Conservation (phyloP, 495 filamentous ascomycete genomes). For the Xylaria nigripes region DNA sequence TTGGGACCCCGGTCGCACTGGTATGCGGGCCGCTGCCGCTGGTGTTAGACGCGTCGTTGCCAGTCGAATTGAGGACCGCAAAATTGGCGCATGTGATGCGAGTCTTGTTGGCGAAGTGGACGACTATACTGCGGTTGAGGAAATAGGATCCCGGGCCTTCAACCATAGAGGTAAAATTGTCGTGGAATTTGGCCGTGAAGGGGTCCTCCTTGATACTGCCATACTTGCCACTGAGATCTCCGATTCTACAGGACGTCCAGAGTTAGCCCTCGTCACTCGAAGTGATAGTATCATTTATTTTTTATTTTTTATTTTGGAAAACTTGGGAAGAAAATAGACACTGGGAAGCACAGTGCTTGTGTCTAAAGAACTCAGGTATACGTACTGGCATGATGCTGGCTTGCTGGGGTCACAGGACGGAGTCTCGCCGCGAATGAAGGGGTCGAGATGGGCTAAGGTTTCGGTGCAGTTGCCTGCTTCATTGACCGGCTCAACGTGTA, state of each 20-base stretch:
- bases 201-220: constrained; percentile 48
- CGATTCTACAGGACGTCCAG: constrained; percentile 34
- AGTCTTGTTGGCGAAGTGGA: constrained; percentile 65
- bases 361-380: not conserved
- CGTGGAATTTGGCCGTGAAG: constrained; percentile 48
- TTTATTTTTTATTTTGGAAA: not conserved
- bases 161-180: constrained; percentile 58
- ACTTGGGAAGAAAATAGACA: too few relatives aligned
- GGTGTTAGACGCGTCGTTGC: not conserved
- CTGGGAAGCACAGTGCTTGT: too few relatives aligned
- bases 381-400: constrained; percentile 59
- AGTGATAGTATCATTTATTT: not conserved
- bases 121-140: constrained; percentile 68
- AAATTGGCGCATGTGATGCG: constrained; percentile 70
- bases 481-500: constrained; percentile 68
- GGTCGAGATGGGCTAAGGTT: constrained; percentile 54
- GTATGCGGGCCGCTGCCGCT: not conserved
- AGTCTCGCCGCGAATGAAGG: constrained; percentile 51
- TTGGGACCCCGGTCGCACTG: not conserved
- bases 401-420: constrained; percentile 53
- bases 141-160: constrained; percentile 57
- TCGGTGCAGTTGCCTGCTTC: constrained; percentile 69
- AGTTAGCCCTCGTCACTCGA: not conserved
- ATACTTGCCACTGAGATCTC: constrained; percentile 79
- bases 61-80: constrained; percentile 17